These are phyloP conservation scores for Yamadazyma sp. DNA, from an alignment of 805 yeast genomes.

Conservation along the genomic window DNA sequence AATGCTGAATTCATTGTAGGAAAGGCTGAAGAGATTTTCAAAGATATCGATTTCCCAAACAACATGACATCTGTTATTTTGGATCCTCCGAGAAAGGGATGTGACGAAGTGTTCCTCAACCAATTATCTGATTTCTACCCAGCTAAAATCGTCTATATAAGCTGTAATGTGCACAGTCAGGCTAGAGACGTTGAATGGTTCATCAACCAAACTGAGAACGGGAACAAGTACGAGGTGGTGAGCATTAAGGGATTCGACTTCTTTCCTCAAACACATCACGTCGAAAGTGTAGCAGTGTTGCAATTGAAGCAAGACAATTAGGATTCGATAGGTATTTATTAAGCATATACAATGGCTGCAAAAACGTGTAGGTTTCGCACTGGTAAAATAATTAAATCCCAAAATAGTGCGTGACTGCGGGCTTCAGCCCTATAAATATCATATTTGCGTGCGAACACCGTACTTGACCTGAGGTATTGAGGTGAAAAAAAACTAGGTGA, in stretches of 20 bases:
- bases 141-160: conserved; percentile 85
- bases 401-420: conserved; percentile 12
- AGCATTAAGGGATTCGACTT: conserved; percentile 93
- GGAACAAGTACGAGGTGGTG: conserved; percentile 66
- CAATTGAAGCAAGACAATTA: conserved; percentile 17
- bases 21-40: conserved; percentile 88
- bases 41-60: conserved; percentile 70
- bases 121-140: conserved; percentile 86
- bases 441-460: conserved; percentile 5
- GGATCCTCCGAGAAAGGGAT: conserved; percentile 98
- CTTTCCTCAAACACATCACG: conserved; percentile 94
- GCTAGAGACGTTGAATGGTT: conserved; percentile 91
- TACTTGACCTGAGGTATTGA: conserved; percentile 1
- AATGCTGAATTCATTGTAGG: conserved; percentile 88
- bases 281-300: conserved; percentile 82
- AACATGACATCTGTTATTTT: conserved; percentile 82
- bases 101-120: conserved; percentile 82
- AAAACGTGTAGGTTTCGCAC: background rate
- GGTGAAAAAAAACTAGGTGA: conserved; percentile 8
- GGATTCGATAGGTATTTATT: conserved; percentile 3
- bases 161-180: conserved; percentile 97
- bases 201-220: conserved; percentile 62
- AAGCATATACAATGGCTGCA: background rate
- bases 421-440: conserved; percentile 10
- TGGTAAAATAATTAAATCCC: background rate